Percentiles rank a stretch among this genome's conserved stretches.
phyloP scores from a whole-genome alignment of 306 rosid genomes.

The Carpinus viminea region DNA sequence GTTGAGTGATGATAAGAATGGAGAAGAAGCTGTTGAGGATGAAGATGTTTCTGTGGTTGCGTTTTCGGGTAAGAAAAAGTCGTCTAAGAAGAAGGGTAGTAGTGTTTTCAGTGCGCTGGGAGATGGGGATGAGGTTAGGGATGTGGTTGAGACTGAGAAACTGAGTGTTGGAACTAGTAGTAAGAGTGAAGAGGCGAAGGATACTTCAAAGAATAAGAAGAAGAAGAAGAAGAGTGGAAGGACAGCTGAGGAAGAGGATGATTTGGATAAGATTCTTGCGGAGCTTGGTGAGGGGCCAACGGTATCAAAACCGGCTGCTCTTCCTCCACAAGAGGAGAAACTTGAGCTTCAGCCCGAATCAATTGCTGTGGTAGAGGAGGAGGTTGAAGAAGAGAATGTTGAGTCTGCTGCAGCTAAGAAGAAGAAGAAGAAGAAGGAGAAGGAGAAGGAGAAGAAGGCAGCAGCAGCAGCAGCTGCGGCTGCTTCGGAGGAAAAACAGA shows the following conservation, averaged over 20 bases:
- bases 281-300: constrained; percentile 78
- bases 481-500: constrained; percentile 43
- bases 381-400: constrained; percentile 71
- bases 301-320: constrained; percentile 39
- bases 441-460: constrained; percentile 75
- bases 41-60: constrained; percentile 47
- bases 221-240: constrained; percentile 95
- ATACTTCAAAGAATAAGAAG: constrained; percentile 75
- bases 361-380: constrained; percentile 49
- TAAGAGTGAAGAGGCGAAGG: constrained; percentile 60
- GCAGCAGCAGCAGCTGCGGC: constrained; percentile 61
- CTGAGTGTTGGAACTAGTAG: constrained; percentile 35
- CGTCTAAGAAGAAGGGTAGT: constrained; percentile 72
- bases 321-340: constrained; percentile 51
- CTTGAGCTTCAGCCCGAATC: constrained; percentile 56
- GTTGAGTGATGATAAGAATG: constrained; percentile 53
- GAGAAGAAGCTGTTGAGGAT: constrained; percentile 42
- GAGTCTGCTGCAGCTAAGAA: constrained; percentile 97
- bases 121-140: constrained; percentile 49
- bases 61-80: constrained; percentile 87
- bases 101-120: constrained; percentile 36
- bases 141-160: constrained; percentile 43
- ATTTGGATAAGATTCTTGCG: constrained; percentile 86
- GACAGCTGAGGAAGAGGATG: constrained; percentile 97
- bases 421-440: constrained; percentile 91